Conservation (phyloP, 1,284 basidiomycete species). For the Tylopilus sp. region DNA sequence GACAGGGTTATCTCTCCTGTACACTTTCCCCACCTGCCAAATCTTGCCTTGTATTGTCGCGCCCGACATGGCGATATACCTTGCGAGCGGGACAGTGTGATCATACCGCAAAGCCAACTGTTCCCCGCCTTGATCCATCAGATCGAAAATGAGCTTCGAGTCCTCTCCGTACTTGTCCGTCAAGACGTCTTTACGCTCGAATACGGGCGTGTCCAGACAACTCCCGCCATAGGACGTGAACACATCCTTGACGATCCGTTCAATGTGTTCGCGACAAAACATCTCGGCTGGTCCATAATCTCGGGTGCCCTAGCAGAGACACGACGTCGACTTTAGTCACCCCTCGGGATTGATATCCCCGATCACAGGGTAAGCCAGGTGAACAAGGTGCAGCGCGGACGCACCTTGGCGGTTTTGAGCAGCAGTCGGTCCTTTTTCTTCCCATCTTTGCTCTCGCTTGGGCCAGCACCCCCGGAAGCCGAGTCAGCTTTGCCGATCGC, state of each 20-base stretch:
- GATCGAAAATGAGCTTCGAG: constrained; percentile 97
- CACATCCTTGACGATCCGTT: constrained; percentile 88
- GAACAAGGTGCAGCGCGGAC: constrained; percentile 20
- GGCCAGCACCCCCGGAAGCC: constrained; percentile 6
- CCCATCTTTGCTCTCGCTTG: constrained; percentile 47
- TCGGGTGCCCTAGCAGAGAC: constrained; percentile 81
- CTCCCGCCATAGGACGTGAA: constrained; percentile 93
- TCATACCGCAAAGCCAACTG: constrained; percentile 96
- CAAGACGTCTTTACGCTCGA: constrained; percentile 96
- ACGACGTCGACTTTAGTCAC: background rate
- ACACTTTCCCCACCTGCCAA: constrained; percentile 99
- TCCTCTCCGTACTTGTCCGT: constrained; percentile 98
- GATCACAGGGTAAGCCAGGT: background rate
- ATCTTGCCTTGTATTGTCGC: constrained; percentile 83
- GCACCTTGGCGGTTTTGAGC: constrained; percentile 86
- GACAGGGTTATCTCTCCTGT: constrained; percentile 95
- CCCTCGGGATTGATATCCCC: background rate
- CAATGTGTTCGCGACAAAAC: constrained; percentile 92
- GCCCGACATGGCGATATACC: constrained; percentile 96
- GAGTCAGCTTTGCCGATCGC: constrained; percentile 52
- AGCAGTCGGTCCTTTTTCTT: constrained; percentile 77
- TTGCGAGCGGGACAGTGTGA: constrained; percentile 96
- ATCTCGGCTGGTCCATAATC: constrained; percentile 98
- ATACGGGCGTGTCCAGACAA: constrained; percentile 98
- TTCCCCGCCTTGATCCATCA: constrained; percentile 99